These are phyloP conservation scores for Aegilops speltoides DNA, from an alignment of 176 grass and related monocot species.

Conservation along the genomic window DNA sequence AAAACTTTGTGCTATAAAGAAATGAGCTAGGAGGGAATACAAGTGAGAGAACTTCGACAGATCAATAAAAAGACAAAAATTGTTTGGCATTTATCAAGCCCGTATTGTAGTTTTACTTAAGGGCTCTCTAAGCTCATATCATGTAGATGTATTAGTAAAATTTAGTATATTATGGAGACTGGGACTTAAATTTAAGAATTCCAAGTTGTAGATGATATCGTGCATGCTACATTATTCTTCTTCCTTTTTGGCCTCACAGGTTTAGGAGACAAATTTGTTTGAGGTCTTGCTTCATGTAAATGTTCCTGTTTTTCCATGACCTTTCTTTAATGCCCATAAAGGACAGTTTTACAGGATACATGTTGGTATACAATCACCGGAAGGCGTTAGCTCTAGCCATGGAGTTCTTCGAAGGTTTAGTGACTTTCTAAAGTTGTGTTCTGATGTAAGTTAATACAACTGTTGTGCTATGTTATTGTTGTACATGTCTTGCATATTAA, in stretches of 20 bases:
- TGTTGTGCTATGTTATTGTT: conserved; percentile 23
- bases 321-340: conserved; percentile 71
- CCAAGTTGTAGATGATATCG: not conserved
- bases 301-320: conserved; percentile 14
- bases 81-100: not conserved
- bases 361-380: conserved; percentile 94
- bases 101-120: not conserved
- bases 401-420: conserved; percentile 87
- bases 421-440: conserved; percentile 81
- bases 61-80: not conserved
- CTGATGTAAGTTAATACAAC: conserved; percentile 68
- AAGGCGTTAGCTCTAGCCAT: conserved; percentile 87
- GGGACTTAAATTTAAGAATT: conserved; percentile 8
- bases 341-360: conserved; percentile 99
- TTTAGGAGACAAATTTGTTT: not conserved
- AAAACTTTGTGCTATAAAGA: not conserved
- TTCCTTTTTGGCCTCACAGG: not conserved
- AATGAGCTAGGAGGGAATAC: conserved; percentile 1
- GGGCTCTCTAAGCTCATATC: conserved; percentile 4
- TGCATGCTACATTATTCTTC: not conserved
- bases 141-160: not conserved
- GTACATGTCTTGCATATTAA: not conserved
- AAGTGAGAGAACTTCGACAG: not conserved
- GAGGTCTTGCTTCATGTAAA: conserved; percentile 9
- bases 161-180: not conserved